These are phyloP conservation scores for Talaromyces sp. DNA, from an alignment of 2,329 filamentous ascomycete species.

Conservation along the genomic window DNA sequence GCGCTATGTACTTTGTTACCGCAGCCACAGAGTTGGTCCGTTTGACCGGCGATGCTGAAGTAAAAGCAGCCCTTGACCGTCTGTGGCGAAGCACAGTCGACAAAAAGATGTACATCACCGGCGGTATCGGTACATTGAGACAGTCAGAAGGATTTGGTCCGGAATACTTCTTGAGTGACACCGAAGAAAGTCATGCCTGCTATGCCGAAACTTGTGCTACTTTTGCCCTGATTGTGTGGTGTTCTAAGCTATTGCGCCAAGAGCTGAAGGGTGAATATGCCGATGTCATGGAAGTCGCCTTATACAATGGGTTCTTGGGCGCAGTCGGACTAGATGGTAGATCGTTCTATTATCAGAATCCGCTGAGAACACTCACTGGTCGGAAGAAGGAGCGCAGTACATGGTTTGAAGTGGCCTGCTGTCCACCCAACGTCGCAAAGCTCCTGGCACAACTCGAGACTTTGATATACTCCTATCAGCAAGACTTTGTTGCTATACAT, in stretches of 20 bases:
- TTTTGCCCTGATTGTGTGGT: conserved; percentile 14
- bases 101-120: conserved; percentile 61
- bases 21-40: conserved; percentile 55
- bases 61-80: conserved; percentile 41
- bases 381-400: conserved; percentile 50
- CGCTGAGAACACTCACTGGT: conserved; percentile 53
- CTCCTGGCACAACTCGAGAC: conserved; percentile 56
- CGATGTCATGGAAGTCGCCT: conserved; percentile 59
- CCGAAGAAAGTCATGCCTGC: conserved; percentile 59
- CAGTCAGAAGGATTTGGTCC: conserved; percentile 61
- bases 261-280: conserved; percentile 51
- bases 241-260: conserved; percentile 12
- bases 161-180: conserved; percentile 57
- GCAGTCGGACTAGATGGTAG: conserved; percentile 56
- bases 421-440: conserved; percentile 57
- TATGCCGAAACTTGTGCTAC: conserved; percentile 61
- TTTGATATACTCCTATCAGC: conserved; percentile 42
- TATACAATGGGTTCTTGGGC: conserved; percentile 60
- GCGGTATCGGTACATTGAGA: conserved; percentile 56
- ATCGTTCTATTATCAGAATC: conserved; percentile 60
- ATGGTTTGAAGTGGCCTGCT: conserved; percentile 60
- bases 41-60: conserved; percentile 31
- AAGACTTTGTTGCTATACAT: conserved; percentile 40
- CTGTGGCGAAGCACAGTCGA: conserved; percentile 61
- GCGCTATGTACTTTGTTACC: conserved; percentile 59